Conservation (phyloP, 192 early-diverging fungal species). For the Coemansia sp. region DNA sequence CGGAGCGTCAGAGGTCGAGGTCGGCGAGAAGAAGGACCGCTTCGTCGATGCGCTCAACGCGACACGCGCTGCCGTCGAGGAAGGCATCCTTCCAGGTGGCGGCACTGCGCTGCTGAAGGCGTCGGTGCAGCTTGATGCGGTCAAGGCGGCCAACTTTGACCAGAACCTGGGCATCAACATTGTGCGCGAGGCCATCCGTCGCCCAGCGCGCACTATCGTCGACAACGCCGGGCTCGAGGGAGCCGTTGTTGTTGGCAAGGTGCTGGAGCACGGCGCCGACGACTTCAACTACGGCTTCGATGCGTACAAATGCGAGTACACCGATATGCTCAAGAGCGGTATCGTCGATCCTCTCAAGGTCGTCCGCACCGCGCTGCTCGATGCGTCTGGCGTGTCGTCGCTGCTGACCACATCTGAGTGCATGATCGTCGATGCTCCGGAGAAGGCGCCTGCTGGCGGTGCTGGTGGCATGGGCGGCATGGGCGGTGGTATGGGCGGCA, state of each 20-base stretch:
- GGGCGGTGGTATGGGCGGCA: slow-evolving; percentile 66
- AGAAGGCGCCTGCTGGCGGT: slow-evolving; percentile 61
- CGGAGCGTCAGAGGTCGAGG: slow-evolving; percentile 97
- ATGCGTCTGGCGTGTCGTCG: slow-evolving; percentile 96
- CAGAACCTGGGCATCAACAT: slow-evolving; percentile 98
- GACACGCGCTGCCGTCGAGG: slow-evolving; percentile 98
- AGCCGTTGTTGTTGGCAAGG: slow-evolving; percentile 91
- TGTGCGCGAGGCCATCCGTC: slow-evolving; percentile 89
- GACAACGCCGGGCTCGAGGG: slow-evolving; percentile 98
- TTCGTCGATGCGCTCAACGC: slow-evolving; percentile 98
- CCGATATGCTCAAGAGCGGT: slow-evolving; percentile 95
- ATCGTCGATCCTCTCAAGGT: slow-evolving; percentile 99
- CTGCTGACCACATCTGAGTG: slow-evolving; percentile 97
- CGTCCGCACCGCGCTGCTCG: slow-evolving; percentile 95
- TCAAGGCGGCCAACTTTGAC: slow-evolving; percentile 98
- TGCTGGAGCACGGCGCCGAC: slow-evolving; percentile 74
- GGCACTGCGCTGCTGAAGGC: slow-evolving; percentile 97
- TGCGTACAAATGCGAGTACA: slow-evolving; percentile 88
- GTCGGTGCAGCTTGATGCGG: slow-evolving; percentile 70
- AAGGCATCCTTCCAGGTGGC: slow-evolving; percentile 99
- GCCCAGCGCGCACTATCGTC: slow-evolving; percentile 92
- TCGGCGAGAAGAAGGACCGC: slow-evolving; percentile 99
- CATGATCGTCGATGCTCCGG: slow-evolving; percentile 96
- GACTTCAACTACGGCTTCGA: slow-evolving; percentile 96
- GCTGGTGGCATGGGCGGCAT: slow-evolving; percentile 71